Conservation (phyloP, 306 rosid species). For the Prunus fruticosa region DNA sequence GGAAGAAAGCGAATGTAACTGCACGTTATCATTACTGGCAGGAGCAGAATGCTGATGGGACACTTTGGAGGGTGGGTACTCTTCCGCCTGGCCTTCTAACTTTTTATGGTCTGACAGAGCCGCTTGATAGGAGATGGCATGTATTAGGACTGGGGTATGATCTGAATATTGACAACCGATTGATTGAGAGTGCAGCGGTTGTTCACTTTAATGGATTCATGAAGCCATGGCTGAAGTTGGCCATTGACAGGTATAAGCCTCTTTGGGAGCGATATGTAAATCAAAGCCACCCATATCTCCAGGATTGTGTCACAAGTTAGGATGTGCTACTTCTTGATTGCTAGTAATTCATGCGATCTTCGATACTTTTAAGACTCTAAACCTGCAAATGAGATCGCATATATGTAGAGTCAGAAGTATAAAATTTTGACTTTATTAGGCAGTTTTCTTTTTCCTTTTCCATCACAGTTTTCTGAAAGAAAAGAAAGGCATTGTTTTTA, state of each 20-base stretch:
- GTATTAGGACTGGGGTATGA: conserved; percentile 96
- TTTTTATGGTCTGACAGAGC: conserved; percentile 94
- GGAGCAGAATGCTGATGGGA: conserved; percentile 75
- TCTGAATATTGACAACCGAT: conserved; percentile 77
- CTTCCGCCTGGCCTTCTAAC: conserved; percentile 92
- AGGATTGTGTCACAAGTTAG: conserved; percentile 74
- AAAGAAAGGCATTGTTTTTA: conserved; percentile 40
- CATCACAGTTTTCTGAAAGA: conserved; percentile 42
- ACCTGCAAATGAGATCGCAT: conserved; percentile 35
- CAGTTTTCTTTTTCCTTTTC: conserved; percentile 29
- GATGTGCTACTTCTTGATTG: conserved; percentile 57
- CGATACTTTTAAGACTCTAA: conserved; percentile 28
- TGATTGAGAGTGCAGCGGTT: conserved; percentile 91
- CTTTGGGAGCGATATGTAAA: conserved; percentile 88
- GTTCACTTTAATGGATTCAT: conserved; percentile 91
- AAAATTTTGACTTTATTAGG: conserved; percentile 69
- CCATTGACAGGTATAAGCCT: conserved; percentile 78
- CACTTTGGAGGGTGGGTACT: conserved; percentile 92
- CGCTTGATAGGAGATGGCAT: conserved; percentile 99
- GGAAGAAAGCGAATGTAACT: conserved; percentile 89
- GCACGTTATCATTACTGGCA: conserved; percentile 90
- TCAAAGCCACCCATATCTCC: conserved; percentile 73
- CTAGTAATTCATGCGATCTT: conserved; percentile 42
- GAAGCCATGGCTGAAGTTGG: conserved; percentile 99
- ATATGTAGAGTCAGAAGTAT: conserved; percentile 66